phyloP scores from a whole-genome alignment of 164 flowering plant species.

The Cinnamomum chago region DNA sequence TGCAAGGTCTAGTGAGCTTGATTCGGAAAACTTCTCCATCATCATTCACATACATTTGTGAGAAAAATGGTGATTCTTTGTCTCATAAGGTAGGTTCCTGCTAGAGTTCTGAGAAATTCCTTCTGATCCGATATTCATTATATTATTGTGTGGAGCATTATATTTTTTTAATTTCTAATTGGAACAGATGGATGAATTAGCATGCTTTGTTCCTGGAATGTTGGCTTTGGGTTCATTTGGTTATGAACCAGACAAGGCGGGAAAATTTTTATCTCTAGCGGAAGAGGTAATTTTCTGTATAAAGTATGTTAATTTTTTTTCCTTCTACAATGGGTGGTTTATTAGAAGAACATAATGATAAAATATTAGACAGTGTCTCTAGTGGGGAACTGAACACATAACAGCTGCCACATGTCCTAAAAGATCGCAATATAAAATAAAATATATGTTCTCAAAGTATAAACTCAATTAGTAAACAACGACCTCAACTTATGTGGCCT shows the following conservation, averaged over 20 bases:
- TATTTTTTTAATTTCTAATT: slow-evolving; percentile 1
- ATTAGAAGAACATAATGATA: too few species aligned
- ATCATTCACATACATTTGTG: slow-evolving; percentile 83
- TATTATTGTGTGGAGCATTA: neutral
- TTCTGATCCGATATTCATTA: neutral
- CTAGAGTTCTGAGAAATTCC: neutral
- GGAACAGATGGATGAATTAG: slow-evolving; percentile 99
- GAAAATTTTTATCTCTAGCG: slow-evolving; percentile 73
- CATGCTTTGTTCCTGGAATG: slow-evolving; percentile 99
- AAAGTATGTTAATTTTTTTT: too few species aligned
- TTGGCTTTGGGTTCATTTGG: slow-evolving; percentile 89
- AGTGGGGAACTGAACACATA: too few species aligned
- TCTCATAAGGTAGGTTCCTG: slow-evolving; percentile 60
- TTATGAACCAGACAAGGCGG: slow-evolving; percentile 64
- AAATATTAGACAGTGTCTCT: too few species aligned
- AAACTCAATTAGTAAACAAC: too few species aligned
- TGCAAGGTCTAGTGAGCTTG: slow-evolving; percentile 83
- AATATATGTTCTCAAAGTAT: too few species aligned
- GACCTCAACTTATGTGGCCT: too few species aligned
- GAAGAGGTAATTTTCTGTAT: slow-evolving; percentile 62
- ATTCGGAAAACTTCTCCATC: slow-evolving; percentile 78
- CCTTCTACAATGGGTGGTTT: too few species aligned
- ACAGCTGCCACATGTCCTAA: too few species aligned
- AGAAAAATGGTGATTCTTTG: slow-evolving; percentile 69
- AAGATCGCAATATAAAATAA: too few species aligned